Evolutionary conservation across 129 eudicot genomes (phyloP).

Genomic region (Chrysanthemum makinoi): DNA sequence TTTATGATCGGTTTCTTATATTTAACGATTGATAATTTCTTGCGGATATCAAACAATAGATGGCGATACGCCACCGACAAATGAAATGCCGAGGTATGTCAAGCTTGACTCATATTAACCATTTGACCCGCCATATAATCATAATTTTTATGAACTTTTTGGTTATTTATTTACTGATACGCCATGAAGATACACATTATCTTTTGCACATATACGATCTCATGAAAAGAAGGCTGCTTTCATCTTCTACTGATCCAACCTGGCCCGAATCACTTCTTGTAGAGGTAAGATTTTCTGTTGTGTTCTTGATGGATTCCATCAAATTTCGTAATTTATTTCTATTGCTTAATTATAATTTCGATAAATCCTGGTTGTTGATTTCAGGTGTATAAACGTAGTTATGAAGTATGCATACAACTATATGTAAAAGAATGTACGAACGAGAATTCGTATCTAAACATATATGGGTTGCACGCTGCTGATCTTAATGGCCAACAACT

Average conservation of each 20-base stretch:
- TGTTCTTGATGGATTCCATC: background rate
- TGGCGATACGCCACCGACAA: constrained; percentile 84
- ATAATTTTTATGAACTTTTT: background rate
- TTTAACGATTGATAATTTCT: background rate
- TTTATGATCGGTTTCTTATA: background rate
- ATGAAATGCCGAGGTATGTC: constrained; percentile 64
- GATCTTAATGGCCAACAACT: no score
- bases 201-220: constrained; percentile 68
- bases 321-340: background rate
- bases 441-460: no score
- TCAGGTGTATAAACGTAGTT: no score
- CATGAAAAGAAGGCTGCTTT: constrained; percentile 51
- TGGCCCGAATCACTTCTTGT: constrained; percentile 49
- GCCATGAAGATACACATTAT: constrained; percentile 89
- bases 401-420: no score
- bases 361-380: no score
- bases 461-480: no score
- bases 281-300: constrained; percentile 36
- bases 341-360: background rate
- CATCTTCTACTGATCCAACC: constrained; percentile 41
- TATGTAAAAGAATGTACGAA: no score
- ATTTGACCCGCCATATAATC: background rate
- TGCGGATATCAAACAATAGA: constrained; percentile 90
- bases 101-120: background rate
- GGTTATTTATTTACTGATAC: constrained; percentile 43